Base-by-base conservation (phyloP, 371 early-diverging fungal species). In the Lichtheimia ornata region DNA sequence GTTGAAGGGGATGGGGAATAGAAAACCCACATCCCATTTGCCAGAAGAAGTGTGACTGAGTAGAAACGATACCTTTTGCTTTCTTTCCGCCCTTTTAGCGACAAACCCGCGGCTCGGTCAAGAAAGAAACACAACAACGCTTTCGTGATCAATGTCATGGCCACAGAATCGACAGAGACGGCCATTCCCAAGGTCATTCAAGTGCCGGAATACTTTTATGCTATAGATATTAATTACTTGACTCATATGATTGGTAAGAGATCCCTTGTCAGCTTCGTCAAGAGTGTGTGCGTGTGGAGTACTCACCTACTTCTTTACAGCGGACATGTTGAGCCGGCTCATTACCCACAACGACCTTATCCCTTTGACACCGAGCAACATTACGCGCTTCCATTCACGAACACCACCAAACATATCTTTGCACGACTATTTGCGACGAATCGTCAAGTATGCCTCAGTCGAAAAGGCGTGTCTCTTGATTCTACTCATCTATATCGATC, bases 331-430 rank as follows among this genome's bases (percentile, higher is more conserved):
- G 20, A 71, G 81, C 17, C 84, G 88, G 53, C 79, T 92, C 22
- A 89, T 91, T 50, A 70, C 81, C 41, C 88, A 91, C 59, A 98
- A 98, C 72, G 97, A 98, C 77, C 85, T 85, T 55, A 93, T 96
- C 56, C 92, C 92, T 24, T 70, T 90, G 53, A 90, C 90, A 12
- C 81, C 87, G 17, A 77, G 87, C 59, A 92, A 88, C 58, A 75
- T 97, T 15, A 96, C 99, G 5, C 90, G 98, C 28, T 98, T 98
- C 64, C 99, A 98, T 69, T 97, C 97, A 24, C 87, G 97, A 53
- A 91, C 93, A 22, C 87, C 95, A 17, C 97, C 99, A n/a, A 85
- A 83, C 62, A 96, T 96, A 56, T 83, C 89, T 11, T 84, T 96
- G 9, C 62, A 64, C 60, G 93, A 93, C 57, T 95, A 96, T 64